Evolutionary conservation across 495 filamentous ascomycete species (phyloP), one percentile per base, ranked within the genome.

Genomic region (Xylaria flabelliformis): DNA sequence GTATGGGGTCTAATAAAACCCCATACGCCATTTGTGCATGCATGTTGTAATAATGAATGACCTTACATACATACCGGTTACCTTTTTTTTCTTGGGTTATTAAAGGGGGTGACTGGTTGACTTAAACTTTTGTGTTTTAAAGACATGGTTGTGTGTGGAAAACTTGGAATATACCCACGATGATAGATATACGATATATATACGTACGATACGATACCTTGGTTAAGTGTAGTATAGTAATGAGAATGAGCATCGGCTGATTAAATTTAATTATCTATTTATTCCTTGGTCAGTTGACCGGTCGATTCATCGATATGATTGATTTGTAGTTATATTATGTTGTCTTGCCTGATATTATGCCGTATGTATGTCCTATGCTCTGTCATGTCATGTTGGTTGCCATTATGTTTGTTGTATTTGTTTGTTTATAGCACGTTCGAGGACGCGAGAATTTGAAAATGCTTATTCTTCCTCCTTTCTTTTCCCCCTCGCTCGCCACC

Each of bases 111-210:
- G 4, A 24, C 29, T 24, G 51, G 51, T 7, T 4, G 21, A 3
- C 12, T 59, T 39, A 8, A 8, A 8, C 8, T 1, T 39, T 39
- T 39, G n/a, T 36, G 19, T 29, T 59, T 36, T 34, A 59, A 2
- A 61, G 15, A 61, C 34, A 6, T 19, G 58, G 19, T 29, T 29
- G 26, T 29, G 26, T n/a, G 39, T 8, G n/a, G 21, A 61, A 61
- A 39, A 39, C 58, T 61, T 61, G 58, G 58, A 61, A n/a, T 61
- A 61, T 61, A 61, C 58, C 58, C 58, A 9, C 26, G 26, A 29
- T 26, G 58, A 61, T 61, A 61, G 58, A 61, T 61, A 39, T 56
- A 61, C 1, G 58, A 61, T 61, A 61, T 36, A 61, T 26, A 13
- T 55, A 55, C 26, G 26, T 29, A 29, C 26, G 26, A 29, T 29